A percentile compares a stretch with the other conserved stretches of the same genome.
Conservation (phyloP, 805 yeast species). For the Sugiyamaella qingdaonensis region DNA sequence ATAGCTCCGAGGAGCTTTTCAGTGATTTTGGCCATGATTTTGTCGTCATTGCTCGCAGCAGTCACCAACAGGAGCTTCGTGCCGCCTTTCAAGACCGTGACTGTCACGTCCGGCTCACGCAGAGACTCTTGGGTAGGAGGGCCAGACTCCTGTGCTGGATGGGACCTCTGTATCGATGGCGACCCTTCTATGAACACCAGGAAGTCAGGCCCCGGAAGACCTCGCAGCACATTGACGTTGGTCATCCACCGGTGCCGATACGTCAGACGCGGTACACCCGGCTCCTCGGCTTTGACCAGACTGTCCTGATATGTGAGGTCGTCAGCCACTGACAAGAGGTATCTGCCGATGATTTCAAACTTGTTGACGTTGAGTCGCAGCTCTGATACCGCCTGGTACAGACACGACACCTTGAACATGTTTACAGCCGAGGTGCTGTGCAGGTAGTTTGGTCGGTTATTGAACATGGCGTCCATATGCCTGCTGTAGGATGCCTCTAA, state of each 20-base stretch:
- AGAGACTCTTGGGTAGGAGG: neutral
- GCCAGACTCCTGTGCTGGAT: neutral
- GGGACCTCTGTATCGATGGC: neutral
- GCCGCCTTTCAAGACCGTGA: slow-evolving; percentile 3
- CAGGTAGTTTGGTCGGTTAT: slow-evolving; percentile 17
- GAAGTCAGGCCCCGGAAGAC: slow-evolving; percentile 25
- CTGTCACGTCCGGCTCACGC: neutral
- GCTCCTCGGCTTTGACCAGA: slow-evolving; percentile 2
- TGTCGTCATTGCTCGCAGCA: slow-evolving; percentile 1
- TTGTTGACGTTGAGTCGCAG: slow-evolving; percentile 7
- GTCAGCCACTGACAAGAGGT: slow-evolving; percentile 24
- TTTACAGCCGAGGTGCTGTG: slow-evolving; percentile 19
- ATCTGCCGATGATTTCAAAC: slow-evolving; percentile 21
- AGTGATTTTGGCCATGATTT: neutral
- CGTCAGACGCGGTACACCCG: neutral
- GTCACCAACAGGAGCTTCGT: slow-evolving; percentile 2
- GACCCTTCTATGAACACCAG: slow-evolving; percentile 17
- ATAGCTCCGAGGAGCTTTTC: neutral
- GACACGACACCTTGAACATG: slow-evolving; percentile 25
- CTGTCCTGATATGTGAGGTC: slow-evolving; percentile 18
- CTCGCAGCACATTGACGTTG: slow-evolving; percentile 21
- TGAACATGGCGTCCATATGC: slow-evolving; percentile 4
- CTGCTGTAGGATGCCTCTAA: slow-evolving; percentile 6
- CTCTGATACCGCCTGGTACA: slow-evolving; percentile 24
- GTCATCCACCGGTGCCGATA: slow-evolving; percentile 25